Evolutionary conservation across 495 filamentous ascomycete genomes (phyloP).

Genomic region (Xylaria acuta): DNA sequence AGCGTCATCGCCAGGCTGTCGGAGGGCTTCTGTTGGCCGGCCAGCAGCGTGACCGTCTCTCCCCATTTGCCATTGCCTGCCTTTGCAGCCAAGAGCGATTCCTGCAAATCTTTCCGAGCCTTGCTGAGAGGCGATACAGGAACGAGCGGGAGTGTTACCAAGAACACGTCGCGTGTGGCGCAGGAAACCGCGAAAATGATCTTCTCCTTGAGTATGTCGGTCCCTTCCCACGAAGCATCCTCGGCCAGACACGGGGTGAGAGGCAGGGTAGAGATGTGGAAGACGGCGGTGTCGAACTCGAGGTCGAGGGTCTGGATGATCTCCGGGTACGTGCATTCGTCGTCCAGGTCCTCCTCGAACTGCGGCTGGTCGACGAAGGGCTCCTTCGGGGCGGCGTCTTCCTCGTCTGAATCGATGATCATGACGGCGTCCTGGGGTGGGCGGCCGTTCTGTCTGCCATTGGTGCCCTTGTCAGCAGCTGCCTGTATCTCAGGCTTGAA

Average conservation of each 20-base stretch:
- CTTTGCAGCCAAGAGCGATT: conserved; percentile 49
- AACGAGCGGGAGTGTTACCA: conserved; percentile 74
- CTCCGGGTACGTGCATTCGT: conserved; percentile 56
- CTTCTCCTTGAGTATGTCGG: conserved; percentile 64
- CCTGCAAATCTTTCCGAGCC: conserved; percentile 52
- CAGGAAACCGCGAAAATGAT: conserved; percentile 77
- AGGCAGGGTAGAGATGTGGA: conserved; percentile 65
- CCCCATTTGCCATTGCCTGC: conserved; percentile 65
- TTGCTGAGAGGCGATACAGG: conserved; percentile 72
- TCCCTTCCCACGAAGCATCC: conserved; percentile 61
- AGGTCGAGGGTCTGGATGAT: conserved; percentile 72
- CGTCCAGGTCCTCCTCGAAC: conserved; percentile 49
- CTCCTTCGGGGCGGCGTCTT: conserved; percentile 46
- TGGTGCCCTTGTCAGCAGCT: conserved; percentile 39
- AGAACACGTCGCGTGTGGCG: conserved; percentile 68
- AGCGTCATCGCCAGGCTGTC: conserved; percentile 72
- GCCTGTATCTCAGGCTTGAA: conserved; percentile 57
- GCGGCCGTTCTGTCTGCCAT: conserved; percentile 51
- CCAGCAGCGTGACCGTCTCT: conserved; percentile 64
- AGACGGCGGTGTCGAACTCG: conserved; percentile 65
- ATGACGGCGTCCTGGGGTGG: conserved; percentile 66
- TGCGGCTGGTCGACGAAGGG: conserved; percentile 54
- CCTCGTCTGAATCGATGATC: conserved; percentile 83
- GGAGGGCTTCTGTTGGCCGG: conserved; percentile 65
- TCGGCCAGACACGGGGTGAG: conserved; percentile 51